Evolutionary conservation across 495 filamentous ascomycete species (phyloP).

Genomic region (Beverwykella pulmonaria): DNA sequence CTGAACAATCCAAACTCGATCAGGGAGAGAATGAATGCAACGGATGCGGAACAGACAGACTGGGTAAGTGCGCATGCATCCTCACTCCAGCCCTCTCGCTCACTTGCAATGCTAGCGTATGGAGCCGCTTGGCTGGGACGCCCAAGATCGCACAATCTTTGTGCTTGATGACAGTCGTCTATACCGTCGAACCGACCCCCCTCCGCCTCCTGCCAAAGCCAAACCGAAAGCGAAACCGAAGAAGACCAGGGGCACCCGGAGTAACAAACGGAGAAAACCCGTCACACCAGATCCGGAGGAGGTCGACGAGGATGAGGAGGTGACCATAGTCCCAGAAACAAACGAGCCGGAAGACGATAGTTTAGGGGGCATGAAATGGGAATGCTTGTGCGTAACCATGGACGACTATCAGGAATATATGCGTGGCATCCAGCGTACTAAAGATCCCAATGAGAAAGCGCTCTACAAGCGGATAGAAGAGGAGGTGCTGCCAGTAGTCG

Average conservation of each 20-base stretch:
- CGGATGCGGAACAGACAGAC: conserved; percentile 75
- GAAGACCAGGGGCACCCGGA: conserved; percentile 68
- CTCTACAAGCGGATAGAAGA: conserved; percentile 68
- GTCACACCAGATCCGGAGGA: conserved; percentile 56
- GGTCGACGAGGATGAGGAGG: conserved; percentile 59
- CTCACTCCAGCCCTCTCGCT: neutral
- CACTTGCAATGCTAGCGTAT: conserved; percentile 64
- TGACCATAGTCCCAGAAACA: conserved; percentile 44
- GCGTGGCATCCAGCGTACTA: conserved; percentile 67
- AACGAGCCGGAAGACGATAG: conserved; percentile 59
- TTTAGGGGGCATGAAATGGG: conserved; percentile 79
- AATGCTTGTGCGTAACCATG: conserved; percentile 81
- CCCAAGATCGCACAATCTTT: conserved; percentile 79
- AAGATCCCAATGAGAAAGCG: conserved; percentile 79
- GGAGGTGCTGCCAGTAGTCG: conserved; percentile 79
- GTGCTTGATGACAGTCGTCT: conserved; percentile 92
- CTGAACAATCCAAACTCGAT: conserved; percentile 83
- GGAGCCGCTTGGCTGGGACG: conserved; percentile 87
- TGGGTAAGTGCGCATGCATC: conserved; percentile 64
- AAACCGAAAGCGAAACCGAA: conserved; percentile 54
- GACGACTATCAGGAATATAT: conserved; percentile 76
- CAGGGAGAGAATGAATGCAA: conserved; percentile 81
- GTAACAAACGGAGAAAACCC: conserved; percentile 72
- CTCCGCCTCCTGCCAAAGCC: conserved; percentile 55
- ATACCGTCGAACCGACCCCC: conserved; percentile 76